Base-by-base conservation (phyloP, 2,329 filamentous ascomycete species). In the Ophidiomyces ophidiicola region DNA sequence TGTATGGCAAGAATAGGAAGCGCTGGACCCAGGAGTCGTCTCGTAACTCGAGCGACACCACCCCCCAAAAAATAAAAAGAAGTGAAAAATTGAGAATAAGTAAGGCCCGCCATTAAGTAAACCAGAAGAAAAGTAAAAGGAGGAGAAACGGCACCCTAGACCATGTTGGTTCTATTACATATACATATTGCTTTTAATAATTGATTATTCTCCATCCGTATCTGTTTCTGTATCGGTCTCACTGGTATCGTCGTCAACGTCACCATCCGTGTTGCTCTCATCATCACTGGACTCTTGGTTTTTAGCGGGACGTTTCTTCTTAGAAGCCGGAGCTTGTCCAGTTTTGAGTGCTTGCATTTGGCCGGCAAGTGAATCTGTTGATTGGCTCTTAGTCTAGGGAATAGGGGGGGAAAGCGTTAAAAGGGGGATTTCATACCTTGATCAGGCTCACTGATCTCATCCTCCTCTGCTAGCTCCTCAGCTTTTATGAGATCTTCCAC, bases 381-480 rank as follows among this genome's bases (percentile, higher is more conserved):
- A n/a, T 33, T 20, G 4, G 24, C 10, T 14, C 46, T 41, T 35
- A 39, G 32, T 31, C 14, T 32, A 28, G 36, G 19, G 30, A 21
- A 17, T 19, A 20, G 11, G 8, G 19, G 19, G 11, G 10, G 12
- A 18, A 12, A 10, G 10, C 25, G 19, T 3, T 8, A 29, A 3
- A 36, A 14, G 2, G 23, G 6, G 20, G 2, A 19, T 6, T 19
- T 11, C 79, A 69, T 71, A 94, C 90, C 90, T 70, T 98, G 90
- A 47, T 96, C 90, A 24, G 92, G 90, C 60, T 98, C 90, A 57
- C 84, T 93, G 49, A 98, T 98, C 43, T 98, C 90, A 53, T 94
- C 90, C 50, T 94, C 86, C 33, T 78, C 82, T 37, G 76, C 74
- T 55, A 93, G 78, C 49, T 80, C 74, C 14, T 75, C 80, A 4